Base-by-base conservation (phyloP, 345 rosid species). In the Punica granatum region DNA sequence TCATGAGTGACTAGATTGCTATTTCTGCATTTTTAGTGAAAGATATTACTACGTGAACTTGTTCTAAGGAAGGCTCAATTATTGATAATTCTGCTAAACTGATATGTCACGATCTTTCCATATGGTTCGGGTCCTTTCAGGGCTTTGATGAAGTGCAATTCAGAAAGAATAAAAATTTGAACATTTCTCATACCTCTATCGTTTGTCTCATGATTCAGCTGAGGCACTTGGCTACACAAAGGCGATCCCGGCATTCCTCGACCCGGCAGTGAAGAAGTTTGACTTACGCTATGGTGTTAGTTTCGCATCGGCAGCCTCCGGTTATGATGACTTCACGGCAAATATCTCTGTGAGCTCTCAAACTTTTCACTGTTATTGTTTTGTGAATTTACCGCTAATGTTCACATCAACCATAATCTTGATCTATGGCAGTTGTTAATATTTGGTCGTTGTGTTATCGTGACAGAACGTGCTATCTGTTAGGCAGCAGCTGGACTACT, bases 231-330 rank as follows among this genome's bases (percentile, higher is more conserved):
- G 98, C 23, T 78, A 77, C 67, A 75, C 84, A 28, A 83, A 72
- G 66, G 73, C 72, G 11, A 66, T 90, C 65, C 88, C 95, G 25
- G 91, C 90, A 25, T 92, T 80, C 76, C 95, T 90, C 36, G 87
- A 86, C 73, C 83, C 87, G 60, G 69, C 70, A 23, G 49, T 85
- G 69, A 88, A 75, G 41, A 72, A 69, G 53, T n/a, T 36, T 16
- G 86, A 90, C 63, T 66, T 92, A 56, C 59, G 78, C 63, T 85
- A 78, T 59, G 97, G 97, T 21, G 95, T 86, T 66, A 92, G 98
- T 72, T 90, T 92, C 72, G 97, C 95, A 53, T 92, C 98, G 14
- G 93, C 98, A 25, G 98, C 81, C 78, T 88, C 98, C 25, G 98
- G 98, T 33, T 92, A 90, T 34, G 96, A 92, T 43, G 92, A 86